These are phyloP conservation scores for Raffaelea albimanens DNA, from an alignment of 2,329 filamentous ascomycete species.

Conservation along the genomic window DNA sequence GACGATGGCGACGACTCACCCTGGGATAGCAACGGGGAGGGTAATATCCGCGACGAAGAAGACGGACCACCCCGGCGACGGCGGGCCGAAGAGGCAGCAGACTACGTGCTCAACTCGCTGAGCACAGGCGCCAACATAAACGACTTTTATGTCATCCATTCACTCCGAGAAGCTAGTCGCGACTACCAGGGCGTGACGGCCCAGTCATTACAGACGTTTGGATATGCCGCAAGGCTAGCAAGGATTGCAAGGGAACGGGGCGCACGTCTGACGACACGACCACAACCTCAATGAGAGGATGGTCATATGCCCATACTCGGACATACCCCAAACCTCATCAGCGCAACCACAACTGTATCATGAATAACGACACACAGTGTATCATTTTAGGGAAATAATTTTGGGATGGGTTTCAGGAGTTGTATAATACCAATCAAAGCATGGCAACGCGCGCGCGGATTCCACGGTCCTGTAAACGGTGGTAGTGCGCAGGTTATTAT, in stretches of 20 bases:
- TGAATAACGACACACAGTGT: no score
- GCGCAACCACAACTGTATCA: no score
- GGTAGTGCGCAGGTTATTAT: no score
- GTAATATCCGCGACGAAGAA: constrained; percentile 2
- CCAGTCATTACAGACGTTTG: constrained; percentile 42
- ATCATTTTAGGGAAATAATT: no score
- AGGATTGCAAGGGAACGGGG: constrained; percentile 14
- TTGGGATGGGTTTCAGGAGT: no score
- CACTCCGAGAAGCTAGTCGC: constrained; percentile 36
- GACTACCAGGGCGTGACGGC: constrained; percentile 38
- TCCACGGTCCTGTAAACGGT: no score
- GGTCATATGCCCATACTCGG: no score
- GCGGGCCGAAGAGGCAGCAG: constrained; percentile 19
- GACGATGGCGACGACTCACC: constrained; percentile 16
- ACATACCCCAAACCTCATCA: constrained; percentile 22
- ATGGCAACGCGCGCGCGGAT: no score
- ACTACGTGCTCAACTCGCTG: constrained; percentile 37
- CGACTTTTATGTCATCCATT: constrained; percentile 43
- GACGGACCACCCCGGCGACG: constrained; percentile 16
- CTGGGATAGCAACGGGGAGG: constrained; percentile 11
- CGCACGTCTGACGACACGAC: neutral
- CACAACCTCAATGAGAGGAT: no score
- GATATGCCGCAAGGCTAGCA: constrained; percentile 45
- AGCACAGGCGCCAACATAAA: constrained; percentile 45
- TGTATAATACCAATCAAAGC: no score